Base-by-base conservation (phyloP, 163 green algal species). In the Chlorella variabilis region DNA sequence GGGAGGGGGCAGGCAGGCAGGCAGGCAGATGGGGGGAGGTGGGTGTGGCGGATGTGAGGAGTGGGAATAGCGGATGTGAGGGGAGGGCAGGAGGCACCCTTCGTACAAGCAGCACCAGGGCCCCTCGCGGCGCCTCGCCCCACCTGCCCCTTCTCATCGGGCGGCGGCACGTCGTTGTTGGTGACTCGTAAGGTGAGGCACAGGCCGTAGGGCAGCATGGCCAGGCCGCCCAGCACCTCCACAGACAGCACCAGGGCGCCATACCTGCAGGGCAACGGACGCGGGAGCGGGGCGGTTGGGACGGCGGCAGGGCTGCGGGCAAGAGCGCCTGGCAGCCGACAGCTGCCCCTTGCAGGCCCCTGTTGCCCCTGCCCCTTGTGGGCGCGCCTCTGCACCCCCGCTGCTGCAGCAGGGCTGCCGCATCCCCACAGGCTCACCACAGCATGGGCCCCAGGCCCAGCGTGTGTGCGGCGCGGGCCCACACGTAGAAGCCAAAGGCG, bases 141-240 rank as follows among this genome's bases (percentile, higher is more conserved):
- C 73, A 59, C 73, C 36, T 70, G 54, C 38, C 84, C 71, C 29
- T 90, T 85, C 6, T 86, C 80, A 42, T 88, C 79, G 45, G 87
- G 77, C 79, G 66, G 71, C 36, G 84, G 68, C 31, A 69, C 49
- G 39, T 18, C 31, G 74, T 83, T 74, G 79, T 90, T 83, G 17
- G 84, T 83, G 18, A 89, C 87, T 31, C 86, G 67, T 42, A 88
- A 51, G 27, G 87, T 68, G 39, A 94, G 81, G 78, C 91, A 89
- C 23, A 94, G 41, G 39, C 86, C 91, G 75, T 94, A 95, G n/a
- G 92, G 88, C 17, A 94, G 39, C 48, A 90, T 88, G 48, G 91
- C 87, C 34, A 91, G 83, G 23, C 88, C 89, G 36, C 92, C 92
- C 56, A 94, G 78, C n/a, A 95, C 85, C 87, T 96, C 92, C 23